Percentiles rank a stretch among this genome's conserved stretches.
phyloP scores from a whole-genome alignment of 2,329 filamentous ascomycete genomes.

The Beauveria caledonica region DNA sequence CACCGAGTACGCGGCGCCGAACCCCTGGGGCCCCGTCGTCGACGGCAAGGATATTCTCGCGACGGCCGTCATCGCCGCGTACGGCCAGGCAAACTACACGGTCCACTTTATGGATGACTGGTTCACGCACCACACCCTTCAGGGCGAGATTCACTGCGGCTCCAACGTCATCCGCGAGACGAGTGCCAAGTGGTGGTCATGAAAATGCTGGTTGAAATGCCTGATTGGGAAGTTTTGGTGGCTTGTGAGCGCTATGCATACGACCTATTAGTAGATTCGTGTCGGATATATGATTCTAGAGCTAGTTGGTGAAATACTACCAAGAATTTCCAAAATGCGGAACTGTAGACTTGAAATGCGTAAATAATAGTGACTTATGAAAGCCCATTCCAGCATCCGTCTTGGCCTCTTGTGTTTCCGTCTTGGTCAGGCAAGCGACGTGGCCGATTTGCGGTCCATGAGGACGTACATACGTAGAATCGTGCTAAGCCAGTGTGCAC shows the following conservation, averaged over 20 bases:
- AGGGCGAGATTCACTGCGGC: conserved; percentile 8
- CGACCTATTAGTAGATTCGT: neutral
- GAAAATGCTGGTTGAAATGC: no score
- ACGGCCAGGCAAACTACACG: neutral
- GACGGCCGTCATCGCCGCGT: neutral
- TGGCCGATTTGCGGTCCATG: no score
- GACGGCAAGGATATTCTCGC: conserved; percentile 1
- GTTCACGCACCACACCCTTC: neutral
- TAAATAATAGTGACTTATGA: no score
- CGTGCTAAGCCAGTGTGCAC: no score
- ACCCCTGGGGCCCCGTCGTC: conserved; percentile 4
- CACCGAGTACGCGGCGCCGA: neutral
- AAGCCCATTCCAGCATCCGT: no score
- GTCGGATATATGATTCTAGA: neutral
- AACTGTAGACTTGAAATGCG: no score
- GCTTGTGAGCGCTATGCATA: neutral
- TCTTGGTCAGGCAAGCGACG: no score
- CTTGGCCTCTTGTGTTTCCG: no score
- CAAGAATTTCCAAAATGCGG: no score
- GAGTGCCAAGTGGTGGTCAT: conserved; percentile 3
- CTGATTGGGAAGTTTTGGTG: neutral
- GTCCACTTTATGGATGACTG: conserved; percentile 10
- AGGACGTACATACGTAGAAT: no score
- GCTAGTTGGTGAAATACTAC: neutral
- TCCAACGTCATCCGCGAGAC: neutral